Conservation (phyloP, 768 basidiomycete genomes). For the Filobasidium floriforme region DNA sequence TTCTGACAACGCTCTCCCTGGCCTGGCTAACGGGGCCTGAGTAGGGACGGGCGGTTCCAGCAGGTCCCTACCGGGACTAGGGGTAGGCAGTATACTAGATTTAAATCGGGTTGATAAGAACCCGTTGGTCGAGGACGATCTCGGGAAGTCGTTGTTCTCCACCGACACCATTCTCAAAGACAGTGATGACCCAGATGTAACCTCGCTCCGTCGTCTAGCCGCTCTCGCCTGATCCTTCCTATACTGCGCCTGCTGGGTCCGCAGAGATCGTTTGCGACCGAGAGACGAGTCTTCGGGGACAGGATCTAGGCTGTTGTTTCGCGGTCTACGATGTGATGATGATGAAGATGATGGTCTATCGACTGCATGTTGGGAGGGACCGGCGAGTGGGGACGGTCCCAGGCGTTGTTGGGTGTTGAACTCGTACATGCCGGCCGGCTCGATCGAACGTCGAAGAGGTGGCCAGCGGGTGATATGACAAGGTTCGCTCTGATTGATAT, state of each 20-base stretch:
- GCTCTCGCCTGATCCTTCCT: not conserved
- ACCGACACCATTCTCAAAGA: not conserved
- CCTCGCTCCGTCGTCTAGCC: not conserved
- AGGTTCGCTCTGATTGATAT: too few relatives aligned
- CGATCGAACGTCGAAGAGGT: too few relatives aligned
- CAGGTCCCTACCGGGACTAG: not conserved
- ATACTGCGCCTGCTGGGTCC: not conserved
- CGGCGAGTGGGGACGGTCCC: too few relatives aligned
- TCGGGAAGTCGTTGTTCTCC: not conserved
- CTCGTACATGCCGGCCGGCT: too few relatives aligned
- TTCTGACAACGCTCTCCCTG: not conserved
- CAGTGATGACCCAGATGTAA: not conserved
- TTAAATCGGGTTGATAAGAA: not conserved
- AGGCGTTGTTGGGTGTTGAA: too few relatives aligned
- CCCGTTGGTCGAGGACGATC: not conserved
- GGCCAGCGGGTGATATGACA: too few relatives aligned
- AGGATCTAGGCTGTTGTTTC: constrained; percentile 1
- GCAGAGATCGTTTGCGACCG: not conserved
- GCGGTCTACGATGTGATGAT: not conserved
- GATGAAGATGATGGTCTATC: not conserved
- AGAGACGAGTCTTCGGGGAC: not conserved
- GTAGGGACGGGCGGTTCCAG: not conserved
- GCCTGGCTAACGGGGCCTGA: not conserved
- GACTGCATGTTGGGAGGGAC: too few relatives aligned
- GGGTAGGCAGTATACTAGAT: not conserved